phyloP scores from a whole-genome alignment of 2,329 filamentous ascomycete genomes.

The Herpotrichia juniperi region DNA sequence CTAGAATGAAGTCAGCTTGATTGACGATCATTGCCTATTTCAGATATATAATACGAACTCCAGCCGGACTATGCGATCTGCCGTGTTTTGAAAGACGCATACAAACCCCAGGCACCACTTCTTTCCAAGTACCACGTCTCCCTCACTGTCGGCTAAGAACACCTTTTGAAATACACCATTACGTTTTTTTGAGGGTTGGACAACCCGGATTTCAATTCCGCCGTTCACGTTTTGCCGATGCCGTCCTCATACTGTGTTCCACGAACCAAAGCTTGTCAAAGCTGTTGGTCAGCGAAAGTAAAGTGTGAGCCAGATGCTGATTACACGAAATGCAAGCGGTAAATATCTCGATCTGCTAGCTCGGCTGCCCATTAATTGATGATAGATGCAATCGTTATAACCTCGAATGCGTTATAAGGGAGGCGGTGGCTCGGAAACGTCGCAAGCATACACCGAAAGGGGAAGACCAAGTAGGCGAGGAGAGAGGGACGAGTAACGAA shows the following conservation, averaged over 20 bases:
- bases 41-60: background rate
- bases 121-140: background rate
- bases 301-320: constrained; percentile 16
- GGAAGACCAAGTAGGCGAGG: background rate
- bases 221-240: background rate
- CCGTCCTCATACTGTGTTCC: constrained; percentile 19
- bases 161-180: background rate
- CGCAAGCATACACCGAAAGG: background rate
- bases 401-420: constrained; percentile 11
- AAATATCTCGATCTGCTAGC: background rate
- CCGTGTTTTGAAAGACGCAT: background rate
- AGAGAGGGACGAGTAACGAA: background rate
- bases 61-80: background rate
- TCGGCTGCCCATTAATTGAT: background rate
- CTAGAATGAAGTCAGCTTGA: background rate
- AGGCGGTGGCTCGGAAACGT: constrained; percentile 12
- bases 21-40: background rate
- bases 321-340: constrained; percentile 19
- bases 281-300: constrained; percentile 12
- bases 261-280: constrained; percentile 12
- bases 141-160: no score
- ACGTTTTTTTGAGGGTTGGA: background rate
- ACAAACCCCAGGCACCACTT: background rate
- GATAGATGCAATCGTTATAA: constrained; percentile 10
- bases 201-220: background rate